Base-by-base conservation (phyloP, 1,139 yeast genomes). In the Yamadazyma conglobata region DNA sequence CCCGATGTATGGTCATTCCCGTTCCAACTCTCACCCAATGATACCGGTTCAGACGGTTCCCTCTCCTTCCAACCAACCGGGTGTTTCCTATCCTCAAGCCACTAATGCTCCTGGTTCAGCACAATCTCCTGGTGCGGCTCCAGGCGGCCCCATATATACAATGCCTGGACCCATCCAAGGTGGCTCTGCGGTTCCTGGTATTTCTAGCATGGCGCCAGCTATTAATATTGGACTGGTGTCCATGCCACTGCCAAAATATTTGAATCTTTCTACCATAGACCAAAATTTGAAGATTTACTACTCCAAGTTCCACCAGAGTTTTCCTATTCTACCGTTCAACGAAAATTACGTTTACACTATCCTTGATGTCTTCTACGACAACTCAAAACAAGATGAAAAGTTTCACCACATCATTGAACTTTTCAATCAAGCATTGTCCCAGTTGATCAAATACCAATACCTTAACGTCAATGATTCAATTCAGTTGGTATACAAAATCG, bases 321-420 rank as follows among this genome's bases (percentile, higher is more conserved):
- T 78, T 47, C 85, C 87, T 5, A 58, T 80, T 0, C 57, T 81
- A 15, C 81, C 85, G 1, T 54, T 69, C 36, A 65, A 70, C 39
- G 66, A 64, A 32, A 52, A 47, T 24, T 60, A 55, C 5, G 48
- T 65, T 23, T 51, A 48, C 10, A 58, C 44, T 10, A 35, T 52
- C 16, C 27, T 55, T 22, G 40, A 47, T 33, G 35, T 44, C 25
- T 35, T 41, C 15, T 24, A 31, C 18, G 24, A 27, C 16, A 44
- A 40, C 33, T 29, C 37, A 25, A 44, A 42, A 9, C 28, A 28
- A 20, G 50, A 64, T 26, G 72, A 65, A 20, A 62, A 67, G 6
- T 59, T 61, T 33, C 49, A 58, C 11, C 47, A 56, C 28, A 58
- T 79, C 3, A 47, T 76, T 9, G 73, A 72, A 14, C 54, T 77